phyloP scores from a whole-genome alignment of 2,329 filamentous ascomycete genomes.

The Talaromyces sp. region DNA sequence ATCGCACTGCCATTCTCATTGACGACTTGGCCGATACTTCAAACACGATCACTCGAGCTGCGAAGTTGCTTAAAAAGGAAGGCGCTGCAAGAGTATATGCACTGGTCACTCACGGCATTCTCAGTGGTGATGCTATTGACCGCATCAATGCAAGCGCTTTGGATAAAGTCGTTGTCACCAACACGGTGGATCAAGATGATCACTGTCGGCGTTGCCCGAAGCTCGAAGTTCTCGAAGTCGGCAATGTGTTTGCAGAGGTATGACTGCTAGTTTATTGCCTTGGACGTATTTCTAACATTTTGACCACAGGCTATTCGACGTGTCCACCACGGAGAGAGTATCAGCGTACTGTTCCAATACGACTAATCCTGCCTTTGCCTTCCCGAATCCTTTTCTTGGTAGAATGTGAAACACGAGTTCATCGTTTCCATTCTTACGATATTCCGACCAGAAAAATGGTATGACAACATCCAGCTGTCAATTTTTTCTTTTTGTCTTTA shows the following conservation, averaged over 20 bases:
- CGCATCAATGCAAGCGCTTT: conserved; percentile 89
- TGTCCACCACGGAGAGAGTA: conserved; percentile 95
- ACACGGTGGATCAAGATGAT: conserved; percentile 84
- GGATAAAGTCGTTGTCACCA: conserved; percentile 92
- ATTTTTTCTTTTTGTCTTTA: not conserved
- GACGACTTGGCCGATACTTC: conserved; percentile 94
- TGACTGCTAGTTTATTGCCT: not conserved
- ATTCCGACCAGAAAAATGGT: not conserved
- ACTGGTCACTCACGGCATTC: conserved; percentile 86
- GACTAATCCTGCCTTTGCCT: conserved; percentile 43
- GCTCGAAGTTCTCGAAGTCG: conserved; percentile 85
- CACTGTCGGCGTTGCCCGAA: conserved; percentile 75
- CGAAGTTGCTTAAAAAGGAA: conserved; percentile 93
- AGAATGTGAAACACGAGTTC: not conserved
- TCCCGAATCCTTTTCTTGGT: not conserved
- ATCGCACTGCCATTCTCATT: conserved; percentile 79
- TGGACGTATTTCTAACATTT: not conserved
- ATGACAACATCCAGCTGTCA: conserved; percentile 14
- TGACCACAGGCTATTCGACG: conserved; percentile 67
- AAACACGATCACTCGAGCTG: conserved; percentile 93
- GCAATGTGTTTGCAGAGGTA: conserved; percentile 82
- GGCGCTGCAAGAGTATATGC: conserved; percentile 84
- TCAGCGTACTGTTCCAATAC: conserved; percentile 89
- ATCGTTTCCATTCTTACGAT: not conserved
- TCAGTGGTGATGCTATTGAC: conserved; percentile 90